Conservation (phyloP, 306 rosid species). For the Quercus parvula region DNA sequence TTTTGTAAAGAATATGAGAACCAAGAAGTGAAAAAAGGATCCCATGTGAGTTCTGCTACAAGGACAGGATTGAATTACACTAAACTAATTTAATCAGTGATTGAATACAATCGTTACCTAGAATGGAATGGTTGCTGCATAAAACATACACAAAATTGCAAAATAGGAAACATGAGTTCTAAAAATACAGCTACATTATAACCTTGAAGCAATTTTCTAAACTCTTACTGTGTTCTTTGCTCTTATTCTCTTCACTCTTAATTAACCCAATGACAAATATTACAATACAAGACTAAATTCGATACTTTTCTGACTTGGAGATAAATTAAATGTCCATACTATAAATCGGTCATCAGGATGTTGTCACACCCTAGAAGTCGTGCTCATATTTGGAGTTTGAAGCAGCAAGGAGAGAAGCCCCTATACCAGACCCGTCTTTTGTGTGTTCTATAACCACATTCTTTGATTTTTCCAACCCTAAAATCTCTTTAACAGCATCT, state of each 20-base stretch:
- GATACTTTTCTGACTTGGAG: neutral
- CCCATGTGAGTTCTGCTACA: neutral
- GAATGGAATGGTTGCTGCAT: neutral
- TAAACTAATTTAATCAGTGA: neutral
- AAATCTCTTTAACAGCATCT: slow-evolving; percentile 57
- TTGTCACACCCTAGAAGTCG: slow-evolving; percentile 16
- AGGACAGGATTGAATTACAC: neutral
- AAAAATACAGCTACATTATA: neutral
- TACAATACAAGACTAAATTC: slow-evolving; percentile 2
- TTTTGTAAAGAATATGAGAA: neutral
- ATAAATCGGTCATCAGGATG: neutral
- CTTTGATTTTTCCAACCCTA: slow-evolving; percentile 63
- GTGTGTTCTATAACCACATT: slow-evolving; percentile 61
- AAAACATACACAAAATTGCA: neutral
- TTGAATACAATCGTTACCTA: neutral
- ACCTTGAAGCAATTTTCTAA: neutral
- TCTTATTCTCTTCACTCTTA: slow-evolving; percentile 1
- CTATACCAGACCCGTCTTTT: slow-evolving; percentile 92
- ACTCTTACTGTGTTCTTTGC: neutral
- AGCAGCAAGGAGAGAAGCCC: slow-evolving; percentile 96
- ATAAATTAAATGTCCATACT: neutral
- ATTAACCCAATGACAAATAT: slow-evolving; percentile 1
- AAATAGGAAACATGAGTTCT: neutral
- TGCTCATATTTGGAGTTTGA: slow-evolving; percentile 67
- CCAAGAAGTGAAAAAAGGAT: neutral